Conservation (phyloP, 768 basidiomycete species). For the Guyanaporus albipodus region DNA sequence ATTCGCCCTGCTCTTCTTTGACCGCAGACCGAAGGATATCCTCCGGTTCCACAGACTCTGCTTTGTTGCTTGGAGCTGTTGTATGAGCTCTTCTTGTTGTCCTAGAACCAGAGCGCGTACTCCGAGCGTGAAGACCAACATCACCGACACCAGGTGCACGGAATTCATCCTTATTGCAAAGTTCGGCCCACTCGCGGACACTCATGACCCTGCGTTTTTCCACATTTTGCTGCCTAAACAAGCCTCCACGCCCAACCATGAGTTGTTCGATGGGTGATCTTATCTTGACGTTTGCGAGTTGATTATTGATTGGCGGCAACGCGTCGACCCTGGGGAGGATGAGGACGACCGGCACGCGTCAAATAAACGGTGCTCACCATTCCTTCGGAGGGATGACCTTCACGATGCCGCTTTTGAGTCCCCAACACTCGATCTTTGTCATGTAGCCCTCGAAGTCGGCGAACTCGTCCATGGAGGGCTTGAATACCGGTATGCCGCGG, state of each 20-base stretch:
- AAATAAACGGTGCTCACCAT: constrained; percentile 56
- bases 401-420: constrained; percentile 84
- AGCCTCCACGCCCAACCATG: constrained; percentile 81
- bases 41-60: constrained; percentile 45
- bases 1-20: constrained; percentile 44
- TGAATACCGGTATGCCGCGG: constrained; percentile 95
- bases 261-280: constrained; percentile 90
- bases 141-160: constrained; percentile 72
- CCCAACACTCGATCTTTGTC: constrained; percentile 86
- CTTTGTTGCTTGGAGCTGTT: constrained; percentile 36
- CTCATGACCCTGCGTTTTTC: constrained; percentile 83
- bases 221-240: constrained; percentile 88
- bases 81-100: constrained; percentile 40
- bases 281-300: constrained; percentile 73
- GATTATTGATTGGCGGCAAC: constrained; percentile 67
- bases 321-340: constrained; percentile 54
- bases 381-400: constrained; percentile 95
- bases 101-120: constrained; percentile 35
- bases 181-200: constrained; percentile 83
- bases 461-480: constrained; percentile 90
- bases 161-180: constrained; percentile 67
- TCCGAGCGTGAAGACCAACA: constrained; percentile 49
- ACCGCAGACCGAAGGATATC: constrained; percentile 23
- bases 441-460: constrained; percentile 89
- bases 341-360: constrained; percentile 17